Evolutionary conservation across 1,139 yeast species (phyloP), one percentile per base, ranked within the genome.

Genomic region (Blastobotrys petasosporus): DNA sequence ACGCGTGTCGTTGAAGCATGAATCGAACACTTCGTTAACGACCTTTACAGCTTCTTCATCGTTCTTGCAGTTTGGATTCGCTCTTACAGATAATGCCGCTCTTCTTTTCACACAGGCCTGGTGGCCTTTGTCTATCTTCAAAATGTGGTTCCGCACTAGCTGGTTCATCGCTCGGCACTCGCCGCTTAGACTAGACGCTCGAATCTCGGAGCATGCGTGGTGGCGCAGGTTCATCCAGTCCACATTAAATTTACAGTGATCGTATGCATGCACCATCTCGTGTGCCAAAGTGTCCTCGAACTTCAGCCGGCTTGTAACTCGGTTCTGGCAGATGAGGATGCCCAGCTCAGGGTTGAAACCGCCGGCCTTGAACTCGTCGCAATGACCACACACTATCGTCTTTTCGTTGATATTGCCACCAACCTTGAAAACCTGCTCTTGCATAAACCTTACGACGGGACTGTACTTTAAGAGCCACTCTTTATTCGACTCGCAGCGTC

Each of bases 181-280:
- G 7, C 99, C 99, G 59, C 95, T 85, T 33, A 92, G 71, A 61
- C 86, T 82, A 11, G 94, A 83, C 0, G 98, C 98, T 51, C 99
- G 73, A 44, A 92, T 87, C 66, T 92, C 98, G 0, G 97, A 83
- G 65, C 98, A 94, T 0, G 98, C 98, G 63, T 92, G 98, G 61
- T 92, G 98, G 59, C 79, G 79, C 60, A 94, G 70, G 64, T 92
- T 79, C 47, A 74, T 63, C 81, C 95, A 83, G 63, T 92, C 85
- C 8, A 92, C 87, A 46, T 86, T 73, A 69, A 94, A 92, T 63
- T 87, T 83, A 55, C 87, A 71, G 61, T 88, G 83, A 65, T 92
- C 99, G 65, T 87, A 92, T 45, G 90, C 94, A 65, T 92, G 99
- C 17, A 94, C 82, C 63, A 92, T 73, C 61, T 92, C 99, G 63